A percentile compares a stretch with the other conserved stretches of the same genome.
Evolutionary conservation across 352 stramenopile genomes (phyloP).

Genomic region (Globisporangium middletonii): DNA sequence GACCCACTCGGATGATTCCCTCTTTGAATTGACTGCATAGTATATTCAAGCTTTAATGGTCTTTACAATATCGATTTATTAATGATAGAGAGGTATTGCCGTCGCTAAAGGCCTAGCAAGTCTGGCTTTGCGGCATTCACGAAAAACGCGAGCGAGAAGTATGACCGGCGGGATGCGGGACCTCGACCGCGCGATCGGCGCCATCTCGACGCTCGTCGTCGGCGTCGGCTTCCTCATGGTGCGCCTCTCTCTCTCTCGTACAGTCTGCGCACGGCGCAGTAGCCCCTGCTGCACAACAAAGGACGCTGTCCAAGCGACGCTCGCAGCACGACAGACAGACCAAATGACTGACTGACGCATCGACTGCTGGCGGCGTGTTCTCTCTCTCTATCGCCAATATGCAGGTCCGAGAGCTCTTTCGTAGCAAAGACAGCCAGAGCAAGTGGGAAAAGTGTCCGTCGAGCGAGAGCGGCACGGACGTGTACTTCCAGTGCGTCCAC

Average conservation of each 20-base stretch:
- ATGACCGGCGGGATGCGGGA: conserved; percentile 66
- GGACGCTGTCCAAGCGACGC: no score
- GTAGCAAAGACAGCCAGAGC: conserved; percentile 36
- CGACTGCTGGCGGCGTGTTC: no score
- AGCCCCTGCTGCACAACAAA: background rate
- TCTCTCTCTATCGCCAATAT: background rate
- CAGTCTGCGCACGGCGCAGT: background rate
- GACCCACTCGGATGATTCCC: no score
- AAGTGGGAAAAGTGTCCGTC: conserved; percentile 56
- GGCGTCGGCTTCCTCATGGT: conserved; percentile 69
- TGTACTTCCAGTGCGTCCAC: conserved; percentile 64
- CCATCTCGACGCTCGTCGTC: conserved; percentile 68
- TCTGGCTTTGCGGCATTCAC: no score
- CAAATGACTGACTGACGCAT: conserved; percentile 1
- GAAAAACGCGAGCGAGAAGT: background rate
- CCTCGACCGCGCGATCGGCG: conserved; percentile 73
- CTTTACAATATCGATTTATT: no score
- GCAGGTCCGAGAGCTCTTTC: conserved; percentile 59
- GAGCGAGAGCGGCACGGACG: conserved; percentile 45
- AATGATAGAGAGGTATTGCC: no score
- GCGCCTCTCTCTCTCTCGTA: conserved; percentile 1
- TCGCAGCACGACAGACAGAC: background rate
- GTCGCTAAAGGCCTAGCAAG: no score
- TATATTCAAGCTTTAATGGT: no score
- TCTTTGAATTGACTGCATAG: no score